Percentiles rank a stretch among this genome's conserved stretches.
These are phyloP conservation scores for Apiospora rasikravindrae DNA, from an alignment of 2,329 filamentous ascomycete species.

Conservation along the genomic window DNA sequence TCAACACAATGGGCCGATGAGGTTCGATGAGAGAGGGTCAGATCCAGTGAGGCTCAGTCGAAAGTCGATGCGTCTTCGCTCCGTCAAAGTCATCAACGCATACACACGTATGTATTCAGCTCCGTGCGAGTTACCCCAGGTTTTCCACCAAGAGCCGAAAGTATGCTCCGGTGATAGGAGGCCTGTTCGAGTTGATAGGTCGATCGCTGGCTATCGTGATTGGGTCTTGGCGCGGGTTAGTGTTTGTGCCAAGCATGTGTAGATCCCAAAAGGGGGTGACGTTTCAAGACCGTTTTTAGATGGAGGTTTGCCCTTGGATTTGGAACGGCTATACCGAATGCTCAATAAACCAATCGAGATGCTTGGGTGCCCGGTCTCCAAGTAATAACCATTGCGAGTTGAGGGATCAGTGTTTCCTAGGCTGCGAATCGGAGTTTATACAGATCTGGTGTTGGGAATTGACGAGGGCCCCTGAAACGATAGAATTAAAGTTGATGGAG, in stretches of 20 bases:
- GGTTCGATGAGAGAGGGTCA: not conserved
- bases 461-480: not conserved
- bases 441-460: not conserved
- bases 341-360: not conserved
- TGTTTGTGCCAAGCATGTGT: not conserved
- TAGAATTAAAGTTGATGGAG: not conserved
- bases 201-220: not conserved
- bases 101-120: not conserved
- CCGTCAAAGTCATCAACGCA: not conserved
- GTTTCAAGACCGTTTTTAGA: slow-evolving; percentile 1
- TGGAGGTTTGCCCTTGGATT: not conserved
- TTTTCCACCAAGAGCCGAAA: not conserved
- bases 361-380: not conserved
- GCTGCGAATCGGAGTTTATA: not conserved
- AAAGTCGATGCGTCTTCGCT: not conserved
- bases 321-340: slow-evolving; percentile 1
- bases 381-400: not conserved
- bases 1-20: not conserved
- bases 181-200: not conserved
- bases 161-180: not conserved
- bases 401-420: not conserved
- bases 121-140: not conserved
- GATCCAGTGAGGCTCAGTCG: not conserved
- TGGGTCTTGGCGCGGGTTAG: not conserved
- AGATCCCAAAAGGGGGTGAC: not conserved